Evolutionary conservation across 2,329 filamentous ascomycete species (phyloP), one percentile per base, ranked within the genome.

Genomic region (Delphinella strobiligena): DNA sequence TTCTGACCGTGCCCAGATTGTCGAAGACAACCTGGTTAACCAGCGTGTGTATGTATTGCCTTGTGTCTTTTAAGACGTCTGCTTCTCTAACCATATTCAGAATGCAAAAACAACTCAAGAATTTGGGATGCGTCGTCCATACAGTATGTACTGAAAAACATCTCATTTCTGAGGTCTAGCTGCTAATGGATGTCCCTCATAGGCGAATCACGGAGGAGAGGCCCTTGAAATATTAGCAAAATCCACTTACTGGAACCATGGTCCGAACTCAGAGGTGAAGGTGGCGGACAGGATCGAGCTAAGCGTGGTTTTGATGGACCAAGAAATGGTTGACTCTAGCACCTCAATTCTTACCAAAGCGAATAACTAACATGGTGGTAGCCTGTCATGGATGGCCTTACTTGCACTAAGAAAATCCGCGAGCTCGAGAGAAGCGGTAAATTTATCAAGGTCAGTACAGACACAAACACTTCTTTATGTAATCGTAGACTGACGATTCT

Each of bases 381-480:
- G 81, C 82, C 82, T 1, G 71, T 86, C 32, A 87, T 87, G 82
- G 81, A 88, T 51, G 83, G 83, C 27, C 74, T 83, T 58, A 80
- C 80, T 2, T 85, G 82, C 46, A 78, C 82, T 10, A 68, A 71
- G 31, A 72, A 66, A 44, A 86, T 89, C 38, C 71, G 83, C 14
- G 71, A 80, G 44, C 64, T 83, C 14, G 80, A 88, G 54, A 62
- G 61, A 36, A 66, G 74, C 38, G 75, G 75, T 15, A 72, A 68
- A 22, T 71, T 83, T 35, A 65, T 70, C 14, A 12, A 27, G 22
- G 22, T 27, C 7, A 7, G 22, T 7, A 7, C 22, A 27, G 12
- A 7, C n/a, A n/a, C n/a, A n/a, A n/a, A n/a, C n/a, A n/a, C n/a
- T n/a, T n/a, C n/a, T n/a, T n/a, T n/a, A n/a, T n/a, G n/a, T n/a